Conservation (phyloP, 140 eudicot genomes). For the Oenanthe javanica region DNA sequence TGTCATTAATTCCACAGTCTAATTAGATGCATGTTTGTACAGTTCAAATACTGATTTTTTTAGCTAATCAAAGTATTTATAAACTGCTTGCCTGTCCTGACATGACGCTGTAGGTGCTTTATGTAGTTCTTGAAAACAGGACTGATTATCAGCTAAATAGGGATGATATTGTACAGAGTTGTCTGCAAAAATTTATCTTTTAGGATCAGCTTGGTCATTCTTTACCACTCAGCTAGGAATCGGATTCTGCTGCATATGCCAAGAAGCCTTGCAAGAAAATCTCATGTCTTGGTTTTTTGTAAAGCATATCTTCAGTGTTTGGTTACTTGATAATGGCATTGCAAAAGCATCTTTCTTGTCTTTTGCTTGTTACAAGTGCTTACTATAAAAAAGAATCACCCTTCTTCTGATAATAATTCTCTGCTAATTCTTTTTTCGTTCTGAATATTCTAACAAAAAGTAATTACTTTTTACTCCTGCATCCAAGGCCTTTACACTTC, state of each 20-base stretch:
- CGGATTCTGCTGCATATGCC: constrained; percentile 10
- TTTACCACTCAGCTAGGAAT: neutral
- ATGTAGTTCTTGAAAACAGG: neutral
- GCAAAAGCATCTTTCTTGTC: neutral
- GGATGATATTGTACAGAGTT: neutral
- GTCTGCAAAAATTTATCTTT: neutral
- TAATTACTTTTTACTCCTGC: too few species aligned
- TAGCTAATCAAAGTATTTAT: neutral
- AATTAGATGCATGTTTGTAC: neutral
- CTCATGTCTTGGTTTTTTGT: neutral
- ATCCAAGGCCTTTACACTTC: neutral
- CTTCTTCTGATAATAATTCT: neutral
- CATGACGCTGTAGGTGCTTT: neutral
- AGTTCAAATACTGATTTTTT: neutral
- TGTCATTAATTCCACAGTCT: constrained; percentile 14
- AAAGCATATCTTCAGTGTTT: constrained; percentile 5
- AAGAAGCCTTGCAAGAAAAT: neutral
- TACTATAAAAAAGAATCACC: neutral
- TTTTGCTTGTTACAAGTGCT: neutral
- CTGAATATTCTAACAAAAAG: neutral
- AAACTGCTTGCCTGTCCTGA: constrained; percentile 15
- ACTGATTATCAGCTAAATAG: neutral
- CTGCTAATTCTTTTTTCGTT: neutral
- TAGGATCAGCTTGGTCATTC: neutral
- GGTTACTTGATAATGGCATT: constrained; percentile 6